Evolutionary conservation across 192 early-diverging fungal species (phyloP).

Genomic region (Linnemannia exigua): DNA sequence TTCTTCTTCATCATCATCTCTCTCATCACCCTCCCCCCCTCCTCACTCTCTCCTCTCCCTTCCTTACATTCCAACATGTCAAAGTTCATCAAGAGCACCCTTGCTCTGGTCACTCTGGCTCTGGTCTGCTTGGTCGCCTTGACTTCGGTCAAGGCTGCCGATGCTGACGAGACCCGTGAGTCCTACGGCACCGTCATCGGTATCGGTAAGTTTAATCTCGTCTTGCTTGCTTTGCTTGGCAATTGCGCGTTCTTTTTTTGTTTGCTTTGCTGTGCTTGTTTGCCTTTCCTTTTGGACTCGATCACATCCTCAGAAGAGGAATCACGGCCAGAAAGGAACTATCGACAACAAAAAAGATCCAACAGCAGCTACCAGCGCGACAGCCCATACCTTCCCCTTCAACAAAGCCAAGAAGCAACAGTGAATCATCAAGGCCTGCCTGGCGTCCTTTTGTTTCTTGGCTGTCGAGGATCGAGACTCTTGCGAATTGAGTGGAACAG

Average conservation of each 20-base stretch:
- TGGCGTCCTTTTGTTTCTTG: neutral
- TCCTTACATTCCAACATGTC: constrained; percentile 35
- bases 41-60: neutral
- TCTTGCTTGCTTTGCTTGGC: neutral
- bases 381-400: neutral
- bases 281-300: neutral
- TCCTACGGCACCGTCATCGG: constrained; percentile 55
- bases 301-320: neutral
- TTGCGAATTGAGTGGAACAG: neutral
- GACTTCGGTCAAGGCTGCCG: constrained; percentile 55
- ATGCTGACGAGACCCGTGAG: constrained; percentile 50
- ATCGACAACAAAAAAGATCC: neutral
- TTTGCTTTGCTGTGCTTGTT: neutral
- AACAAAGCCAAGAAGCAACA: neutral
- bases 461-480: neutral
- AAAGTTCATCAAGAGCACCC: constrained; percentile 55
- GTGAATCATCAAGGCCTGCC: neutral
- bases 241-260: neutral
- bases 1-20: constrained; percentile 21
- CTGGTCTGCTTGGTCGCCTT: constrained; percentile 54
- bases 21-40: neutral
- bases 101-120: constrained; percentile 54
- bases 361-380: neutral
- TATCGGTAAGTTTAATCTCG: constrained; percentile 50
- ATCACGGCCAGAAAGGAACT: neutral